Percentiles rank a stretch among this genome's conserved stretches.
Conservation (phyloP, 345 rosid species). For the Trapa incisa region DNA sequence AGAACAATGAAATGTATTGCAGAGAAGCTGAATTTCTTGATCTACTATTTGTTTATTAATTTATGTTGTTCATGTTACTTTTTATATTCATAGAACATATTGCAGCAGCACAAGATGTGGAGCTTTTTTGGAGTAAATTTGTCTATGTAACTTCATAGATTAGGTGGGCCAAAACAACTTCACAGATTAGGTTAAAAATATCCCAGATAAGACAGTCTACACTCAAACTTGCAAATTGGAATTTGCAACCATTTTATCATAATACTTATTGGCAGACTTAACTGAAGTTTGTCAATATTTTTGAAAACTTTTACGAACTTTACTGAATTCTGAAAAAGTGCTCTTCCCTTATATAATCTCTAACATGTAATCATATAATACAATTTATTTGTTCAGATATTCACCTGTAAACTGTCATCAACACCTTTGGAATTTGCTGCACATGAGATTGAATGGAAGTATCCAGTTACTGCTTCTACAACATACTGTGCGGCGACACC, state of each 20-base stretch:
- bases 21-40: not conserved
- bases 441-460: conserved; percentile 92
- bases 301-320: not conserved
- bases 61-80: not conserved
- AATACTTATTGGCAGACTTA: not conserved
- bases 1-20: not conserved
- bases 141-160: not conserved
- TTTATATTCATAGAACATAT: not conserved
- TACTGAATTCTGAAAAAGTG: not conserved
- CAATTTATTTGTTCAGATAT: not conserved
- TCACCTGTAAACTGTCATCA: conserved; percentile 97
- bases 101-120: not conserved
- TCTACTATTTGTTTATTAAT: not conserved
- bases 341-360: not conserved
- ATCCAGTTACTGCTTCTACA: conserved; percentile 92
- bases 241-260: not conserved
- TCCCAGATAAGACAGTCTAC: not conserved
- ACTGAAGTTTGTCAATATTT: not conserved
- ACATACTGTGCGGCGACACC: conserved; percentile 58
- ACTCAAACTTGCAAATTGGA: too few relatives aligned
- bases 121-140: not conserved
- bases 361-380: not conserved
- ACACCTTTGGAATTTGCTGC: conserved; percentile 93
- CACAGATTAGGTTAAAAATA: not conserved
- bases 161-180: not conserved